Evolutionary conservation across 1,284 basidiomycete species (phyloP).

Genomic region (Rhodotorula sp.): DNA sequence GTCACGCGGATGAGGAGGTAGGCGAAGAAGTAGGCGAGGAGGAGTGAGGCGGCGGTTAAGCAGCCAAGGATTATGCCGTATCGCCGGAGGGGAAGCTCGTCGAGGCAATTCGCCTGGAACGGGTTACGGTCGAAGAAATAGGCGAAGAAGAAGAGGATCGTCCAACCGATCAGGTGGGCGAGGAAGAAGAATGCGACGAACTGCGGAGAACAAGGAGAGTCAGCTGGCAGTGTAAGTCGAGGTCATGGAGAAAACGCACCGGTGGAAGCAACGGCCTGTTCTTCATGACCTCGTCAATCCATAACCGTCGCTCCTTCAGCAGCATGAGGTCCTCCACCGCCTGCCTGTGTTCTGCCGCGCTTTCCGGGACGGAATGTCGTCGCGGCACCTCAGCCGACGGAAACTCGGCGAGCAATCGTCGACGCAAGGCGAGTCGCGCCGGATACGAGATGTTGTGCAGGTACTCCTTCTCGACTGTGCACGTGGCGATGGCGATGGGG

Average conservation of each 20-base stretch:
- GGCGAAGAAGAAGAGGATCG: conserved; percentile 12
- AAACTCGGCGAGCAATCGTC: too few species aligned
- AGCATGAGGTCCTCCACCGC: too few species aligned
- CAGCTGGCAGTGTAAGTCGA: neutral
- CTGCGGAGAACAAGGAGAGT: neutral
- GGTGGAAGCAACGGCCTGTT: neutral
- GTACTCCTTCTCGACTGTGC: conserved; percentile 4
- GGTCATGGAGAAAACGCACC: neutral
- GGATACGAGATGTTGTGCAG: neutral
- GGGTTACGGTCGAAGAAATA: neutral
- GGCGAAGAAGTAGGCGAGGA: neutral
- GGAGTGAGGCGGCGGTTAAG: neutral
- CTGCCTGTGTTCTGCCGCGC: too few species aligned
- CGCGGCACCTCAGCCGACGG: too few species aligned
- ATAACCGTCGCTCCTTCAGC: neutral
- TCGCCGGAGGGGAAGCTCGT: conserved; percentile 2
- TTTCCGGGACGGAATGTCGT: too few species aligned
- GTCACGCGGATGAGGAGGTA: conserved; percentile 4
- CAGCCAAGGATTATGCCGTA: neutral
- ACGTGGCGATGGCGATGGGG: conserved; percentile 8
- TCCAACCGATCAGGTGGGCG: conserved; percentile 20
- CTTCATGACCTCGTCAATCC: neutral
- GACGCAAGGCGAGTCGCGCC: neutral
- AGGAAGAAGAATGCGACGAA: neutral
- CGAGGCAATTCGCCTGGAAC: conserved; percentile 14